These are phyloP conservation scores for Ascobolus immersus DNA, from an alignment of 495 filamentous ascomycete genomes.

Conservation along the genomic window DNA sequence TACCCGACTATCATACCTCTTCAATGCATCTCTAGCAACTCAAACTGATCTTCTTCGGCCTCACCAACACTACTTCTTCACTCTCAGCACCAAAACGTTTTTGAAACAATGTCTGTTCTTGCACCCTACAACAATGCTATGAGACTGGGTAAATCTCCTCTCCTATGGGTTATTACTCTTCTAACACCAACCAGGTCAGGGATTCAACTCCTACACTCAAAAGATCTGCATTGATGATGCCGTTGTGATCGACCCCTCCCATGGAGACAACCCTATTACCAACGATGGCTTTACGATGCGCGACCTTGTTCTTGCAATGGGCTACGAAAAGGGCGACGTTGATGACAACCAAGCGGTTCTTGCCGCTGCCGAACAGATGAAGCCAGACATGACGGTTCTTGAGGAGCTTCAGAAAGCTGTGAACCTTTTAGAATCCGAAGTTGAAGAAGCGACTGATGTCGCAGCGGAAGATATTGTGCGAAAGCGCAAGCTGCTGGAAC, in stretches of 20 bases:
- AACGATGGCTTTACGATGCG: slow-evolving; percentile 4
- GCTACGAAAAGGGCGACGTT: not conserved
- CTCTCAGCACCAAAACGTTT: no score
- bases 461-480: not conserved
- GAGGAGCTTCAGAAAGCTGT: not conserved
- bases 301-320: not conserved
- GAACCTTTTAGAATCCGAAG: not conserved
- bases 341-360: not conserved
- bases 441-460: not conserved
- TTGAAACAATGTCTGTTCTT: not conserved
- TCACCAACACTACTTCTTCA: no score
- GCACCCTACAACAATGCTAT: not conserved
- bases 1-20: no score
- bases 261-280: slow-evolving; percentile 1
- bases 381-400: not conserved
- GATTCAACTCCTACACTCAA: slow-evolving; percentile 17
- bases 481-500: not conserved
- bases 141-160: no score
- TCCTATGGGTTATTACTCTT: no score
- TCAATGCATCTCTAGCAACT: no score
- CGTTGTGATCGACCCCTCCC: slow-evolving; percentile 10
- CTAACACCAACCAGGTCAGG: no score
- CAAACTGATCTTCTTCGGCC: no score
- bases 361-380: no score
- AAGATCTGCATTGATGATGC: slow-evolving; percentile 15